phyloP scores from a whole-genome alignment of 2,329 filamentous ascomycete genomes.

The Exophiala sp. region DNA sequence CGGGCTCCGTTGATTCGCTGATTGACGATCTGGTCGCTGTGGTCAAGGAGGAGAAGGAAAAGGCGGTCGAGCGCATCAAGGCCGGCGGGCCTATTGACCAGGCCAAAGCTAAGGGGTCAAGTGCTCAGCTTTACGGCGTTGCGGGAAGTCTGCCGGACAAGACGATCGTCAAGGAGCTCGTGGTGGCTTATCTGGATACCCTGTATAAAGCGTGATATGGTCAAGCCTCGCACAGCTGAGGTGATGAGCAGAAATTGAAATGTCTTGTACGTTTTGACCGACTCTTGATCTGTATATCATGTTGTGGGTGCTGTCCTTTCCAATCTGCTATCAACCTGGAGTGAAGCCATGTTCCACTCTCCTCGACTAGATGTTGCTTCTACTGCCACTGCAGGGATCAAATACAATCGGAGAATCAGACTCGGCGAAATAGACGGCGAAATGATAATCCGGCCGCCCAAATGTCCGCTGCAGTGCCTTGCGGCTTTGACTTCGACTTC shows the following conservation, averaged over 20 bases:
- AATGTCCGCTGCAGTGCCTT: neutral
- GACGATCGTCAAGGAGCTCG: constrained; percentile 84
- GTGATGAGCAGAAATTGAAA: too few relatives aligned
- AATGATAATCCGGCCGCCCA: too few relatives aligned
- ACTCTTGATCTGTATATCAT: too few relatives aligned
- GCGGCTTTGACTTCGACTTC: too few relatives aligned
- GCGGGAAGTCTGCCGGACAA: constrained; percentile 94
- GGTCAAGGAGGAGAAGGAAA: constrained; percentile 65
- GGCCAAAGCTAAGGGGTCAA: constrained; percentile 58
- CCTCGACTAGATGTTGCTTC: too few relatives aligned
- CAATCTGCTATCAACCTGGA: too few relatives aligned
- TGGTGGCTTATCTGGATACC: constrained; percentile 84
- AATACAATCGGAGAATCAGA: neutral
- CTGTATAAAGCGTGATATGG: constrained; percentile 72
- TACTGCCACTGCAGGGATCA: neutral
- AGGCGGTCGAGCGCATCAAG: constrained; percentile 61
- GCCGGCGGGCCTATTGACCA: constrained; percentile 25
- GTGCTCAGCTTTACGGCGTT: constrained; percentile 87
- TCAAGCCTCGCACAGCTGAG: neutral
- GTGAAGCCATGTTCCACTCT: too few relatives aligned
- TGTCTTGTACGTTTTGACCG: too few relatives aligned
- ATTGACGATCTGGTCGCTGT: constrained; percentile 61
- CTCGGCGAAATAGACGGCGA: too few relatives aligned
- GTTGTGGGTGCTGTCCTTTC: too few relatives aligned
- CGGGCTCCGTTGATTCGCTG: constrained; percentile 72